Percentiles rank a stretch among this genome's conserved stretches.
Evolutionary conservation across 164 flowering plant species (phyloP).

Genomic region (Amborella trichopoda): DNA sequence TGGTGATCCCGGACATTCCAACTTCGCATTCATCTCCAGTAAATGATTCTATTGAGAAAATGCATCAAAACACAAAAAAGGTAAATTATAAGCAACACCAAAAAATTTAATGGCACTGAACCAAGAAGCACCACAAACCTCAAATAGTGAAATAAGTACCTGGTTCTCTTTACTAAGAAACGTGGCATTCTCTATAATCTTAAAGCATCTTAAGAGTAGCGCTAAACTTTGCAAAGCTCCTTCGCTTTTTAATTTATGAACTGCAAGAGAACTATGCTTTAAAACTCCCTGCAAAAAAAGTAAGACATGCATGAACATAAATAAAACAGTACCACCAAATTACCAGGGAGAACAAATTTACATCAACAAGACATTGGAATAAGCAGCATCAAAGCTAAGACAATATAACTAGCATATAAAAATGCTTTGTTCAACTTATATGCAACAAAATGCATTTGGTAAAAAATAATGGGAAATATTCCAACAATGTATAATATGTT

Average conservation of each 20-base stretch:
- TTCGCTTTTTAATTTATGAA: slow-evolving; percentile 21
- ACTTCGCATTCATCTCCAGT: slow-evolving; percentile 49
- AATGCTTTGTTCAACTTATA: too few relatives aligned
- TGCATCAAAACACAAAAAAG: slow-evolving; percentile 1
- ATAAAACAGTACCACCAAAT: too few relatives aligned
- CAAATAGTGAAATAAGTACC: slow-evolving; percentile 48
- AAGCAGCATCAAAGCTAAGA: too few relatives aligned
- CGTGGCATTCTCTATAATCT: slow-evolving; percentile 94
- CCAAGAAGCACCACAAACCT: neutral
- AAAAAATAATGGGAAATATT: too few relatives aligned
- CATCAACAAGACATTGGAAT: too few relatives aligned
- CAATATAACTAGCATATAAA: too few relatives aligned
- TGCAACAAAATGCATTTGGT: too few relatives aligned
- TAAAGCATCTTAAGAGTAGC: slow-evolving; percentile 72
- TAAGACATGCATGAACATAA: too few relatives aligned
- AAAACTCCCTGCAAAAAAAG: slow-evolving; percentile 45
- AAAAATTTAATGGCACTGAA: neutral
- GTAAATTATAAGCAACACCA: neutral
- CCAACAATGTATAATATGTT: too few relatives aligned
- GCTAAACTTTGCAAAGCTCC: slow-evolving; percentile 25
- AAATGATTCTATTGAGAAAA: slow-evolving; percentile 46
- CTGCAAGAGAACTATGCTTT: slow-evolving; percentile 13
- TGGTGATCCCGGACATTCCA: slow-evolving; percentile 18
- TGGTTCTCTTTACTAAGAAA: slow-evolving; percentile 88
- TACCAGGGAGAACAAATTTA: too few relatives aligned